Percentiles rank a stretch among this genome's conserved stretches.
Evolutionary conservation across 176 grass and related monocot species (phyloP).

Genomic region (Triticum aestivum): DNA sequence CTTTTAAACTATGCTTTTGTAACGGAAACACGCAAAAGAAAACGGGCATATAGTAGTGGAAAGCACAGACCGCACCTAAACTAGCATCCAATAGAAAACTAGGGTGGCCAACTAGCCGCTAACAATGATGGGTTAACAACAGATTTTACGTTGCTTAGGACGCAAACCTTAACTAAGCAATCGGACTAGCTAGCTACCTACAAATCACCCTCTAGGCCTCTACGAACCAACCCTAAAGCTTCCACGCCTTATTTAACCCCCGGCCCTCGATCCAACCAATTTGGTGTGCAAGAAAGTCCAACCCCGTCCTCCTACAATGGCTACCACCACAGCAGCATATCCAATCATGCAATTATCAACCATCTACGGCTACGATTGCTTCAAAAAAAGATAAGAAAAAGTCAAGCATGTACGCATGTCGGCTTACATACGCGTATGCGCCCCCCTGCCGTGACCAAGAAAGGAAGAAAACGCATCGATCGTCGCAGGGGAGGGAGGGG

Average conservation of each 20-base stretch:
- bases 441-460: background rate
- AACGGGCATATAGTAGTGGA: background rate
- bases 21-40: background rate
- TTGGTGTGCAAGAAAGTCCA: background rate
- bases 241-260: background rate
- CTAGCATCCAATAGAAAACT: background rate
- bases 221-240: background rate
- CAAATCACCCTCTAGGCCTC: background rate
- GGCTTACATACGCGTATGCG: background rate
- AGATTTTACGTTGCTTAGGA: conserved; percentile 24
- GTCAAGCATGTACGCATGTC: background rate
- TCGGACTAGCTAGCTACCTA: background rate
- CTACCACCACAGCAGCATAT: background rate
- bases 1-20: too few species aligned
- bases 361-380: too few species aligned
- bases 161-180: conserved; percentile 24
- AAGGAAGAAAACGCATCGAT: background rate
- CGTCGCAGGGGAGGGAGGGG: background rate
- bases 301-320: background rate
- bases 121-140: conserved; percentile 14
- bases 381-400: too few species aligned
- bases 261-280: background rate
- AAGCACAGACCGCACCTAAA: background rate
- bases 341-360: conserved; percentile 13
- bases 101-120: background rate